Evolutionary conservation across 108 stramenopile genomes (phyloP).

Genomic region (Cyclotella choctawhatcheeana): DNA sequence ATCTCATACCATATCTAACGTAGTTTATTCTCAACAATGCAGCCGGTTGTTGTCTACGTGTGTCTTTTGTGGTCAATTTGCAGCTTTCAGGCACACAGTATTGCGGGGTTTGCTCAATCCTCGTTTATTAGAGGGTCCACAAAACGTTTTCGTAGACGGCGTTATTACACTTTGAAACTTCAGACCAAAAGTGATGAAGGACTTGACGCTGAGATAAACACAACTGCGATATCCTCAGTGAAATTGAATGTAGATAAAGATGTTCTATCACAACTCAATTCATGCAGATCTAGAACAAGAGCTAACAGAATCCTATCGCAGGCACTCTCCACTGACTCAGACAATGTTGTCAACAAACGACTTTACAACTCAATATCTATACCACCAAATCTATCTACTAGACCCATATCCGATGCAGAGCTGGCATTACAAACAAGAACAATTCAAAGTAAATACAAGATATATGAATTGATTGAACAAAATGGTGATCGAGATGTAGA

Average conservation of each 20-base stretch:
- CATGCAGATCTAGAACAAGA: conserved; percentile 56
- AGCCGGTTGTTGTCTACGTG: too few relatives aligned
- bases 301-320: conserved; percentile 56
- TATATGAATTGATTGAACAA: conserved; percentile 79
- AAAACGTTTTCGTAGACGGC: too few relatives aligned
- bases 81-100: too few relatives aligned
- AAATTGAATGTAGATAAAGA: conserved; percentile 38
- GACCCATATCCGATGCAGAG: conserved; percentile 83
- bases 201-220: too few relatives aligned
- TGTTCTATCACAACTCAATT: conserved; percentile 41
- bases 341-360: conserved; percentile 16
- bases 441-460: conserved; percentile 75
- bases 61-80: too few relatives aligned
- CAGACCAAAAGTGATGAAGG: background rate
- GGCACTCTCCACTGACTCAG: conserved; percentile 34
- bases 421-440: conserved; percentile 81
- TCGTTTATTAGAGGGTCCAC: too few relatives aligned
- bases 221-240: background rate
- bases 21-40: too few relatives aligned
- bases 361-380: conserved; percentile 69
- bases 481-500: conserved; percentile 87
- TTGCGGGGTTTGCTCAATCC: too few relatives aligned
- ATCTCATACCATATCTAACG: too few relatives aligned
- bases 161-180: background rate
- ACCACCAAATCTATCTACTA: conserved; percentile 64